Evolutionary conservation across 495 filamentous ascomycete species (phyloP), one percentile per base, ranked within the genome.

Genomic region (Hapsidospora chrysogenum): DNA sequence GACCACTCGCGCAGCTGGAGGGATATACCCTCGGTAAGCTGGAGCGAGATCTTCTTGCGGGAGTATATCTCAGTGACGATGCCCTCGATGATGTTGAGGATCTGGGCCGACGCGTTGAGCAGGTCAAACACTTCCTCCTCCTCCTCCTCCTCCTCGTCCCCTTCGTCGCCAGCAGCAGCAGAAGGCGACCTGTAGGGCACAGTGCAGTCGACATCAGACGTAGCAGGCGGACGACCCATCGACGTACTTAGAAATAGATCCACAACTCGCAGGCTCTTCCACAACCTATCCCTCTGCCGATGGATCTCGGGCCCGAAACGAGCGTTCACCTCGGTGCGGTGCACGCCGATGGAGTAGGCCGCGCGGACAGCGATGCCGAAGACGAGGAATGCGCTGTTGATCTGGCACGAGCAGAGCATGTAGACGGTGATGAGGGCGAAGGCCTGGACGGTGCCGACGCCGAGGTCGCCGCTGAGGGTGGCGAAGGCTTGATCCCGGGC

Each of bases 181-280:
- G n/a, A n/a, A n/a, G n/a, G n/a, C 2, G 33, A 40, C 25, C 47
- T 41, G 39, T 52, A 62, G 3, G 54, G 36, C 1, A 68, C 61
- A 7, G 70, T 72, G 44, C 63, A 66, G 31, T 74, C 70, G 17
- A 64, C 58, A 30, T 74, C 72, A 0, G 66, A 68, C 1, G 70
- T 71, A 2, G 70, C 68, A 0, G 71, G 72, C 1, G 72, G 72
- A 0, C 72, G 60, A 0, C 72, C 72, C 45, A 75, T 54, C 1
- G 69, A 74, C 26, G 66, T 67, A 43, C 64, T 70, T 21, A 75
- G 58, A 35, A 71, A 76, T 4, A 76, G 40, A 38, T 76, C 72
- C 40, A 74, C 54, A 36, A 76, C 64, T 1, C 72, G 60, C 9
- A 76, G 50, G 42, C 69, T 74, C 44, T 69, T 74, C 72, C 71